phyloP scores from a whole-genome alignment of 2,329 filamentous ascomycete species.

The Balansia obtecta region DNA sequence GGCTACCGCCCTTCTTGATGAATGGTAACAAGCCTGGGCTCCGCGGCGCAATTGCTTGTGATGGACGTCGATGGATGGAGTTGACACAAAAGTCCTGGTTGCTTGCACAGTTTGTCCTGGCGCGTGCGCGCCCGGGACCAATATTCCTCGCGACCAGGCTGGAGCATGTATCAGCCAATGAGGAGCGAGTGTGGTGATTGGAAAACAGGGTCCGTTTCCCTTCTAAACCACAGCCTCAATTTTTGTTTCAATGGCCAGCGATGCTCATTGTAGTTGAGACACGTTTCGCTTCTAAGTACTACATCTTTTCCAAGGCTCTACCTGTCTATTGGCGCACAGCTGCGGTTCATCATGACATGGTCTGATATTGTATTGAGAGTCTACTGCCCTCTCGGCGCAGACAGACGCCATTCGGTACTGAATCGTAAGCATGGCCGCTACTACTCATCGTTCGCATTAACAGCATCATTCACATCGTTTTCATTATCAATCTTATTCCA shows the following conservation, averaged over 20 bases:
- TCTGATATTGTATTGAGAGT: background rate
- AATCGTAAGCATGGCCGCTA: background rate
- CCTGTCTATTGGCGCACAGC: background rate
- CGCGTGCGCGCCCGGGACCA: conserved; percentile 15
- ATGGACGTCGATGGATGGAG: conserved; percentile 6
- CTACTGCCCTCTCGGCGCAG: background rate
- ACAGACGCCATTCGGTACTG: background rate
- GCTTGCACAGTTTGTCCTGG: conserved; percentile 4
- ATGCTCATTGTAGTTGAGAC: background rate
- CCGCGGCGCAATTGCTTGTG: conserved; percentile 7
- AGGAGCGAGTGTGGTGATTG: background rate
- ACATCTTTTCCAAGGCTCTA: too few species aligned
- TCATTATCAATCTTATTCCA: background rate
- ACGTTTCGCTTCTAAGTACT: too few species aligned
- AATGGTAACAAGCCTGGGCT: conserved; percentile 2
- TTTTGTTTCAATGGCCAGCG: background rate
- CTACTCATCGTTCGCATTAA: background rate
- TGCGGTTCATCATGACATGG: background rate
- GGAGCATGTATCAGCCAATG: conserved; percentile 16
- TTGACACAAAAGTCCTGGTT: conserved; percentile 7
- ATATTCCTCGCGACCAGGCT: conserved; percentile 27
- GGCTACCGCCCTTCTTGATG: background rate
- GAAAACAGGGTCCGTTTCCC: background rate
- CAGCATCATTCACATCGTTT: background rate
- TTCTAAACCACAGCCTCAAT: background rate